Evolutionary conservation across 805 yeast species (phyloP).

Genomic region (Nakazawaea wickerhamii): DNA sequence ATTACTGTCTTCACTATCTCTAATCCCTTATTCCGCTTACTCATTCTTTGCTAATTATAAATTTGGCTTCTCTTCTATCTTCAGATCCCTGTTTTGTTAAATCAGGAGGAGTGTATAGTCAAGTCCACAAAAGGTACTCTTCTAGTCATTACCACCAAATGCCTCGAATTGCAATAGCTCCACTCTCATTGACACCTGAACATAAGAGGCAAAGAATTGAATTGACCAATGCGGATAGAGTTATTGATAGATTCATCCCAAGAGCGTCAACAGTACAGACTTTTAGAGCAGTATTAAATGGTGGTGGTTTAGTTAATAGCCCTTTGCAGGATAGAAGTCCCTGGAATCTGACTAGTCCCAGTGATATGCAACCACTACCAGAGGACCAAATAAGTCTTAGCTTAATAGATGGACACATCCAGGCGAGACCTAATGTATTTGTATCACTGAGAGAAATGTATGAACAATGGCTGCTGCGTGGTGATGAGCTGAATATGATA

Average conservation of each 20-base stretch:
- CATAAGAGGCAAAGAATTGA: not conserved
- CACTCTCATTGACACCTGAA: not conserved
- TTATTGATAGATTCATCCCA: constrained; percentile 36
- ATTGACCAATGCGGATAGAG: constrained; percentile 4
- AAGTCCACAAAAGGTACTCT: no score
- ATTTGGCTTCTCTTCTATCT: no score
- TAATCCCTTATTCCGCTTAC: no score
- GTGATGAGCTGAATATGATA: not conserved
- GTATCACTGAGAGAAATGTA: not conserved
- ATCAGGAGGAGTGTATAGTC: no score
- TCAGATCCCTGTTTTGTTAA: no score
- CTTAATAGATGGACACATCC: constrained; percentile 1
- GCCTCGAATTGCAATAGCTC: no score
- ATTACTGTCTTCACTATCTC: no score
- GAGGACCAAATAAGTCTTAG: not conserved
- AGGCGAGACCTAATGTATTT: not conserved
- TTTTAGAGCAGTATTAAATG: constrained; percentile 19
- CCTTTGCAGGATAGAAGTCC: no score
- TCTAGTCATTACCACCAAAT: no score
- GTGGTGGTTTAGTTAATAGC: not conserved
- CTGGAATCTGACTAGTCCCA: not conserved
- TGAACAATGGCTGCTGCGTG: not conserved
- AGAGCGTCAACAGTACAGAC: constrained; percentile 24
- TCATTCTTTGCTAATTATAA: no score
- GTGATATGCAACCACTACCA: not conserved